These are phyloP conservation scores for Umbilicus rupestris DNA, from an alignment of 164 flowering plant species.

Conservation along the genomic window DNA sequence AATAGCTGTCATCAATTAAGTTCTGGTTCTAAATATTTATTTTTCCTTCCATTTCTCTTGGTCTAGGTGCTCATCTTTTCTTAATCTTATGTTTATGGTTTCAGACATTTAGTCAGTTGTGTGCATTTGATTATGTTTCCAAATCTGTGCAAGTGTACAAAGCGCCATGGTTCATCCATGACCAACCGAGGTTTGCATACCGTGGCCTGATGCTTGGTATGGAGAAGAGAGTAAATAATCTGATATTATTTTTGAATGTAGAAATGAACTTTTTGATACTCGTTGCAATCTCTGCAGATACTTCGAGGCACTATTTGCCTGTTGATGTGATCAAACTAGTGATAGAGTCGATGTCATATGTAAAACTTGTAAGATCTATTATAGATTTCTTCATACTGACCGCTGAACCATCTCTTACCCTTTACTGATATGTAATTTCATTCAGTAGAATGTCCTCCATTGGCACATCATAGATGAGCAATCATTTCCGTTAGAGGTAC, in stretches of 20 bases:
- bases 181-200: conserved; percentile 77
- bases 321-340: conserved; percentile 70
- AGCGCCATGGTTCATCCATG: conserved; percentile 84
- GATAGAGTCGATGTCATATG: conserved; percentile 93
- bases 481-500: conserved; percentile 77
- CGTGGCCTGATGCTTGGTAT: conserved; percentile 91
- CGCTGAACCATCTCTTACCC: too few relatives aligned
- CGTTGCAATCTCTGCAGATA: conserved; percentile 50
- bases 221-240: not conserved
- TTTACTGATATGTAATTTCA: conserved; percentile 27
- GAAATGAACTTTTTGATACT: conserved; percentile 2
- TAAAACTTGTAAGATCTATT: conserved; percentile 74
- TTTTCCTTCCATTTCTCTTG: not conserved
- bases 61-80: not conserved
- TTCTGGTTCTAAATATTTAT: too few relatives aligned
- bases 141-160: conserved; percentile 59
- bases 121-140: conserved; percentile 64
- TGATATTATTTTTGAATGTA: not conserved
- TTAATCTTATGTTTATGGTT: conserved; percentile 6
- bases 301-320: conserved; percentile 83
- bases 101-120: conserved; percentile 95
- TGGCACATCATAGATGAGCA: conserved; percentile 97
- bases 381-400: not conserved
- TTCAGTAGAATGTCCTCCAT: conserved; percentile 95
- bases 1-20: not conserved